Conservation (phyloP, 2,329 filamentous ascomycete species). For the Diaporthe australafricana region DNA sequence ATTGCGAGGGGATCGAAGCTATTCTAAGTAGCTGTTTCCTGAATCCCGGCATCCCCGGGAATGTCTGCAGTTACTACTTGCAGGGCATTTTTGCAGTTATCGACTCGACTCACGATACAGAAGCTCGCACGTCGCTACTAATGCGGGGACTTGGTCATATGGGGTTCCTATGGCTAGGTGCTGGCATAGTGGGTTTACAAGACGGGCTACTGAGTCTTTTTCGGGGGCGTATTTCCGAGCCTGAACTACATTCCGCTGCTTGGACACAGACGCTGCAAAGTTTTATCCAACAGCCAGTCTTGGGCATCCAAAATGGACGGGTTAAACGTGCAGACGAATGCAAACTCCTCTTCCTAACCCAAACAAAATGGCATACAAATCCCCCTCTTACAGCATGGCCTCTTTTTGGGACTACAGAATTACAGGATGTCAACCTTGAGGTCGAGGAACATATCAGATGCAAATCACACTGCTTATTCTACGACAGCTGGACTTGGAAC, state of each 20-base stretch:
- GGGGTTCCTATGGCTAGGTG: not conserved
- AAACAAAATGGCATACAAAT: not conserved
- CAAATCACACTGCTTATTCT: not conserved
- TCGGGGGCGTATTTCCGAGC: not conserved
- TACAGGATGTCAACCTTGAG: not conserved
- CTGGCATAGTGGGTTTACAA: not conserved
- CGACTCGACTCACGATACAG: not conserved
- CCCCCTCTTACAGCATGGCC: not conserved
- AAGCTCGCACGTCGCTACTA: not conserved
- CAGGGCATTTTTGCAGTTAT: conserved; percentile 1
- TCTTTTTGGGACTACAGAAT: conserved; percentile 4
- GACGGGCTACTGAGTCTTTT: not conserved
- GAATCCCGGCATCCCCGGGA: not conserved
- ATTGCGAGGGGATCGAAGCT: not conserved
- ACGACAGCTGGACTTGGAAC: conserved; percentile 10
- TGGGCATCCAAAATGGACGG: not conserved
- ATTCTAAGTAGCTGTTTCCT: conserved; percentile 6
- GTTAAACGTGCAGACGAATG: not conserved
- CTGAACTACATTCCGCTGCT: not conserved
- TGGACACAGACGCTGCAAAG: conserved; percentile 12
- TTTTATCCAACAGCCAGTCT: not conserved
- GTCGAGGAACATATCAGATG: conserved; percentile 2
- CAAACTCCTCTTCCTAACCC: conserved; percentile 10
- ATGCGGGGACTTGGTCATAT: not conserved
- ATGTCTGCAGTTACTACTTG: not conserved